A percentile compares a stretch with the other conserved stretches of the same genome.
These are phyloP conservation scores for Clarireedia sp. DNA, from an alignment of 2,329 filamentous ascomycete species.

Conservation along the genomic window DNA sequence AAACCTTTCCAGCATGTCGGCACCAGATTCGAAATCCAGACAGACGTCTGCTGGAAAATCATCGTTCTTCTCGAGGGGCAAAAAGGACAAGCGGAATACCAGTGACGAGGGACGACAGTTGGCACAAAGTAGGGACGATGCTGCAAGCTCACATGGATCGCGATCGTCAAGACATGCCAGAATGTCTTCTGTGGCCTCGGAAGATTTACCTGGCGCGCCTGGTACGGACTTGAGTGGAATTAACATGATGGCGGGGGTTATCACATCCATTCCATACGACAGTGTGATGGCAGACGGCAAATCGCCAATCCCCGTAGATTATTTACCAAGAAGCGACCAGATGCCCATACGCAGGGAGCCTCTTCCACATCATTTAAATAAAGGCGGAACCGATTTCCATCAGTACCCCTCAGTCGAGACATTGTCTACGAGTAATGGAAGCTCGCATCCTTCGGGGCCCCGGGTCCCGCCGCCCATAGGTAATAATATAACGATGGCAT, in stretches of 20 bases:
- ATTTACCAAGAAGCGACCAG: slow-evolving; percentile 60
- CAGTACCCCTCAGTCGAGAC: slow-evolving; percentile 75
- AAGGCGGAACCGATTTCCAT: slow-evolving; percentile 70
- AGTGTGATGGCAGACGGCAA: slow-evolving; percentile 55
- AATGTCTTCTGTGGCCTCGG: slow-evolving; percentile 62
- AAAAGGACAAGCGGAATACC: slow-evolving; percentile 61
- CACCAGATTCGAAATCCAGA: too few relatives aligned
- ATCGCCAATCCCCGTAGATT: slow-evolving; percentile 66
- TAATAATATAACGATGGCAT: slow-evolving; percentile 62
- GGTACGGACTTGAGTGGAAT: slow-evolving; percentile 53
- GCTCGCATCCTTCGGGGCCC: slow-evolving; percentile 51
- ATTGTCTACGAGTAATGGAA: slow-evolving; percentile 39
- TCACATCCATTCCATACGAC: slow-evolving; percentile 85
- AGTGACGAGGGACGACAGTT: slow-evolving; percentile 51
- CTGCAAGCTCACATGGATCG: slow-evolving; percentile 53
- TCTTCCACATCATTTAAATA: slow-evolving; percentile 76
- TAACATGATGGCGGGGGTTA: slow-evolving; percentile 70
- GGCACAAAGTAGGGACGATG: slow-evolving; percentile 48
- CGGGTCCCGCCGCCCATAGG: slow-evolving; percentile 51
- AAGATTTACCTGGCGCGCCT: slow-evolving; percentile 58
- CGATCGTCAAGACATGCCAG: slow-evolving; percentile 68
- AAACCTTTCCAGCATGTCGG: not conserved
- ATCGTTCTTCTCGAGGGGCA: slow-evolving; percentile 83
- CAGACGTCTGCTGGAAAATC: slow-evolving; percentile 4
- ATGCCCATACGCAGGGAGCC: slow-evolving; percentile 59